A percentile compares a stretch with the other conserved stretches of the same genome.
phyloP scores from a whole-genome alignment of 2,329 filamentous ascomycete species.

The Penicillium sp. region DNA sequence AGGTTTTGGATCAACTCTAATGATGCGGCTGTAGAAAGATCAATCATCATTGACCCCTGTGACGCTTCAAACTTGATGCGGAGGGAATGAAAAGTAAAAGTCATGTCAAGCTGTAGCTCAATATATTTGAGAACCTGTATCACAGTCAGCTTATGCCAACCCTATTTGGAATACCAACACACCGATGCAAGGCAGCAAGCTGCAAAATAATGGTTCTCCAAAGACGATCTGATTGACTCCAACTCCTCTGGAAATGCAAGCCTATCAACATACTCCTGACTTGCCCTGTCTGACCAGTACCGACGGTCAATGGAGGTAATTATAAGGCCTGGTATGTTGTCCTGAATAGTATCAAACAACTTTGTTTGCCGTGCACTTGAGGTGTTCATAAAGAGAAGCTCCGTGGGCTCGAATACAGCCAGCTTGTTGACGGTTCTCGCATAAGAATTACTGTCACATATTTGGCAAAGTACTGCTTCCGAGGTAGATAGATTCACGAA shows the following conservation, averaged over 20 bases:
- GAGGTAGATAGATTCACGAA: slow-evolving; percentile 84
- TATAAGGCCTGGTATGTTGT: slow-evolving; percentile 61
- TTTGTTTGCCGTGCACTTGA: slow-evolving; percentile 69
- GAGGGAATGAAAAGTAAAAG: slow-evolving; percentile 74
- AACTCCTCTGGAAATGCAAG: slow-evolving; percentile 78
- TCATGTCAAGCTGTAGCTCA: slow-evolving; percentile 63
- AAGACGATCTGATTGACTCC: slow-evolving; percentile 72
- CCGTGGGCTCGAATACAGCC: slow-evolving; percentile 71
- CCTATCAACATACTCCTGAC: slow-evolving; percentile 71
- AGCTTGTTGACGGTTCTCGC: slow-evolving; percentile 84
- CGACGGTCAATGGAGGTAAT: slow-evolving; percentile 67
- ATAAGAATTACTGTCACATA: slow-evolving; percentile 90
- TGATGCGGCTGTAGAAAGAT: slow-evolving; percentile 78
- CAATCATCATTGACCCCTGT: slow-evolving; percentile 93
- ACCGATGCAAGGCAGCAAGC: slow-evolving; percentile 83
- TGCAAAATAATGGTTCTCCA: slow-evolving; percentile 80
- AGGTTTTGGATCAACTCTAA: slow-evolving; percentile 89
- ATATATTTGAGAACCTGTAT: slow-evolving; percentile 73
- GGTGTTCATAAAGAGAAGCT: slow-evolving; percentile 72
- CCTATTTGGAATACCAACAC: slow-evolving; percentile 31
- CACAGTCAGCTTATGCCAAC: slow-evolving; percentile 16
- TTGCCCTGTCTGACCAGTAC: slow-evolving; percentile 76
- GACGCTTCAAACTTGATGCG: slow-evolving; percentile 83
- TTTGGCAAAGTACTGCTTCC: slow-evolving; percentile 81
- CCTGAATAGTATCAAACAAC: slow-evolving; percentile 68